phyloP scores from a whole-genome alignment of 1,139 yeast species.

The Sporopachydermia cereana region DNA sequence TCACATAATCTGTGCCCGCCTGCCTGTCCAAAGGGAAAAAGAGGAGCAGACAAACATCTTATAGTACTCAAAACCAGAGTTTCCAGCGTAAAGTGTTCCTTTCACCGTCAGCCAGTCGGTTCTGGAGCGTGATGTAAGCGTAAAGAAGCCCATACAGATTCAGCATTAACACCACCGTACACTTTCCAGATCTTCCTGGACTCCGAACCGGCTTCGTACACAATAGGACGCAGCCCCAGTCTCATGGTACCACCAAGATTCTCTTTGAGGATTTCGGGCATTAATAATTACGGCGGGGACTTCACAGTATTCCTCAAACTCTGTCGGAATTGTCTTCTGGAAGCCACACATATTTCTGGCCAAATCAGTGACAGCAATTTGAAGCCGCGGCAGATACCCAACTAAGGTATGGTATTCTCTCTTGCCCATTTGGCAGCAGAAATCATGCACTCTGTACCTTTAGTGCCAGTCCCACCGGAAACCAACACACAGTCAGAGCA shows the following conservation, averaged over 20 bases:
- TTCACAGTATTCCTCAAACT: slow-evolving; percentile 53
- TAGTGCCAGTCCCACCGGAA: slow-evolving; percentile 96
- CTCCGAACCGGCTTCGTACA: slow-evolving; percentile 59
- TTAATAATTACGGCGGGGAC: slow-evolving; percentile 86
- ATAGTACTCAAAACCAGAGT: too few species aligned
- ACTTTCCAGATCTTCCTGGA: slow-evolving; percentile 67
- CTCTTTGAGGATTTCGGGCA: slow-evolving; percentile 96
- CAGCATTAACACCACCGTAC: slow-evolving; percentile 66
- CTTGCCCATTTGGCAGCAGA: slow-evolving; percentile 97
- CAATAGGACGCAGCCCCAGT: slow-evolving; percentile 85
- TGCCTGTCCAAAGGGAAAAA: too few species aligned
- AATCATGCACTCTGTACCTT: slow-evolving; percentile 98
- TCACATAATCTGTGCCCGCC: too few species aligned
- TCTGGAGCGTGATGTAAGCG: too few species aligned
- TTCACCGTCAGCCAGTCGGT: too few species aligned
- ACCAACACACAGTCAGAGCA: slow-evolving; percentile 94
- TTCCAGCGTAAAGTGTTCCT: too few species aligned
- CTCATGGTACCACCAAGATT: slow-evolving; percentile 99
- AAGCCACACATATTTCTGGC: slow-evolving; percentile 72
- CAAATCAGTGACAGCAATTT: slow-evolving; percentile 91
- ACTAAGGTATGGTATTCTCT: slow-evolving; percentile 83
- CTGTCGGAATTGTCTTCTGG: slow-evolving; percentile 68
- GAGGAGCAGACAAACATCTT: too few species aligned
- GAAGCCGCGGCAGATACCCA: slow-evolving; percentile 98
- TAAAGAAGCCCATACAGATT: slow-evolving; percentile 60